Percentiles rank a stretch among this genome's conserved stretches.
Conservation (phyloP, 2,329 filamentous ascomycete genomes). For the Thielaviopsis musarum region DNA sequence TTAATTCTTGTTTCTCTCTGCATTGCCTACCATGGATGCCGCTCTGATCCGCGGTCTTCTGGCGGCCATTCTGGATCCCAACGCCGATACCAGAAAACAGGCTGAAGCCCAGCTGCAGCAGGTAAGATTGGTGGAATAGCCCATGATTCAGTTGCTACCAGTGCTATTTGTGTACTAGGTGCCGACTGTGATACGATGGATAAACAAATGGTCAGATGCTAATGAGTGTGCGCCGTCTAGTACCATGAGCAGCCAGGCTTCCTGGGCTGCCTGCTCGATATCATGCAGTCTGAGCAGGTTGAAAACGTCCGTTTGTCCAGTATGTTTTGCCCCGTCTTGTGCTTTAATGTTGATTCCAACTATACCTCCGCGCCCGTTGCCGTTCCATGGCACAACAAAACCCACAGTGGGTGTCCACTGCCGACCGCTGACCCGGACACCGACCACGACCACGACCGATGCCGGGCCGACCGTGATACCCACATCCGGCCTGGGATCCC, state of each 20-base stretch:
- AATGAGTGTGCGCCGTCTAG: constrained; percentile 28
- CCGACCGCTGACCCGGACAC: neutral
- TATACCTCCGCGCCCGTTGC: constrained; percentile 15
- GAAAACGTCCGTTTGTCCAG: constrained; percentile 71
- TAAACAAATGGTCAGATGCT: neutral
- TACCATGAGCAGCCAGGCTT: constrained; percentile 85
- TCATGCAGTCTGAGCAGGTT: constrained; percentile 78
- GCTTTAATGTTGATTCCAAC: constrained; percentile 9
- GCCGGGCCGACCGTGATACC: neutral
- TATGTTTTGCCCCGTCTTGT: constrained; percentile 32
- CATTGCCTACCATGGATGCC: constrained; percentile 47
- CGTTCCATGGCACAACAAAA: constrained; percentile 6
- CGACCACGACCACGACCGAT: neutral
- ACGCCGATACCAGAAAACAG: constrained; percentile 57
- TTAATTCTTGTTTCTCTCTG: neutral
- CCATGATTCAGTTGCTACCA: neutral
- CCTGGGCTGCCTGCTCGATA: constrained; percentile 75
- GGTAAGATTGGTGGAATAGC: constrained; percentile 31
- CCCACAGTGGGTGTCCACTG: neutral
- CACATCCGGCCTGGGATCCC: neutral
- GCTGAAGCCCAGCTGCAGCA: constrained; percentile 70
- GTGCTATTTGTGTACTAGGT: neutral
- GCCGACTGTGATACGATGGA: neutral
- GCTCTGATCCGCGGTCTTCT: constrained; percentile 60
- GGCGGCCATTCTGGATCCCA: constrained; percentile 55